Evolutionary conservation across 352 stramenopile genomes (phyloP).

Genomic region (Phytophthora pinifolia): DNA sequence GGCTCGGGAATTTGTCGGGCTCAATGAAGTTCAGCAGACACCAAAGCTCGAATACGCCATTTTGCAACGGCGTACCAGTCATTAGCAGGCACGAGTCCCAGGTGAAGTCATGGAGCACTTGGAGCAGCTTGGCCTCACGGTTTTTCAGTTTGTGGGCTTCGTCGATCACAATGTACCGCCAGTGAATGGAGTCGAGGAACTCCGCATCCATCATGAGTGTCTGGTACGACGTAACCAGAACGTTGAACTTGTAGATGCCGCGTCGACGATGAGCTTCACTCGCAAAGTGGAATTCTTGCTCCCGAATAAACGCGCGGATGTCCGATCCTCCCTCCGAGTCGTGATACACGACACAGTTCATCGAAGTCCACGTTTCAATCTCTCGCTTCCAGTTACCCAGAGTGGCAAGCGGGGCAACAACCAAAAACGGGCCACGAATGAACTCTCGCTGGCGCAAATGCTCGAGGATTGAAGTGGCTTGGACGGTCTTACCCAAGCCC

Average conservation of each 20-base stretch:
- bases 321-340: constrained; percentile 93
- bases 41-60: constrained; percentile 99
- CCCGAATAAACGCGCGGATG: constrained; percentile 91
- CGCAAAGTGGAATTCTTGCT: constrained; percentile 97
- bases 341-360: constrained; percentile 99
- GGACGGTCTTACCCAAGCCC: constrained; percentile 91
- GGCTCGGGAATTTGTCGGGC: constrained; percentile 92
- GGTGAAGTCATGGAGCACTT: constrained; percentile 84
- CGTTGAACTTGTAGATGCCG: constrained; percentile 94
- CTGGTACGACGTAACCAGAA: constrained; percentile 98
- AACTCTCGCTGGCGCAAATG: constrained; percentile 92
- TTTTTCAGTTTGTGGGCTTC: constrained; percentile 99
- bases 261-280: constrained; percentile 73
- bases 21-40: constrained; percentile 99
- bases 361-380: constrained; percentile 98
- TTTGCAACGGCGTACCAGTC: constrained; percentile 98
- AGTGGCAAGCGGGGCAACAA: constrained; percentile 98
- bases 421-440: constrained; percentile 96
- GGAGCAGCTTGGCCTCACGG: constrained; percentile 92
- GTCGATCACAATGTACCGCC: constrained; percentile 98
- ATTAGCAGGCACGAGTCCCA: constrained; percentile 94
- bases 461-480: constrained; percentile 94
- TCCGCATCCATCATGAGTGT: constrained; percentile 95
- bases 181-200: constrained; percentile 92
- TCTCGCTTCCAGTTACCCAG: constrained; percentile 99